Base-by-base conservation (phyloP, 2,329 filamentous ascomycete species). In the Calonectria henricotiae region DNA sequence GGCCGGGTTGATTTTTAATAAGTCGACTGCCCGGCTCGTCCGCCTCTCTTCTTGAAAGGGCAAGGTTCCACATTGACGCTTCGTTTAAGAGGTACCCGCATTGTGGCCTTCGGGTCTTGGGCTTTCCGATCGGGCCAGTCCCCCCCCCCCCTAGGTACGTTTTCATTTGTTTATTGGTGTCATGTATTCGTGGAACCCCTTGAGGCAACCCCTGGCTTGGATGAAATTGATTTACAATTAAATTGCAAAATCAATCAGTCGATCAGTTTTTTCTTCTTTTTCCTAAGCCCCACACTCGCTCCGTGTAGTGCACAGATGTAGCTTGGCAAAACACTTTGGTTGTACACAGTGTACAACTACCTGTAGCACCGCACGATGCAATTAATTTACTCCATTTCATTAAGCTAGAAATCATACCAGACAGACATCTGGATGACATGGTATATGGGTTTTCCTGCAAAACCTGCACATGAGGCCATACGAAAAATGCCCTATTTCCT, bases 61-160 rank as follows among this genome's bases (percentile, higher is more conserved):
- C 67, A 58, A 46, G 67, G 60, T 65, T 63, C 67, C 62, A 65
- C 35, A 49, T 41, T 41, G 62, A 62, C 46, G 58, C 35, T 46
- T 69, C 41, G 35, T 61, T 39, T 37, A 25, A 32, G 51, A 58
- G 20, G 51, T 58, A 58, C 51, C 44, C 62, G 47, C 62, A 65
- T 41, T 63, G 27, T 51, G 13, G 8, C 30, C 39, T 44, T 55
- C 67, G 67, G 67, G 39, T 46, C 54, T 65, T 65, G 55, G 30
- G 12, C 44, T 69, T 64, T 65, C 67, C 67, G 62, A 65, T 66
- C 62, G 67, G 62, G 55, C 55, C 67, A 69, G 55, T 55, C 55
- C 61, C 64, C 44, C 11, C 5, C 49, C n/a, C 12, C 8, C 39
- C 37, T 25, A n/a, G 37, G 37, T 51, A 32, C 11, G 27, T 25